These are phyloP conservation scores for Helianthus annuus DNA, from an alignment of 129 eudicot genomes.

Conservation along the genomic window DNA sequence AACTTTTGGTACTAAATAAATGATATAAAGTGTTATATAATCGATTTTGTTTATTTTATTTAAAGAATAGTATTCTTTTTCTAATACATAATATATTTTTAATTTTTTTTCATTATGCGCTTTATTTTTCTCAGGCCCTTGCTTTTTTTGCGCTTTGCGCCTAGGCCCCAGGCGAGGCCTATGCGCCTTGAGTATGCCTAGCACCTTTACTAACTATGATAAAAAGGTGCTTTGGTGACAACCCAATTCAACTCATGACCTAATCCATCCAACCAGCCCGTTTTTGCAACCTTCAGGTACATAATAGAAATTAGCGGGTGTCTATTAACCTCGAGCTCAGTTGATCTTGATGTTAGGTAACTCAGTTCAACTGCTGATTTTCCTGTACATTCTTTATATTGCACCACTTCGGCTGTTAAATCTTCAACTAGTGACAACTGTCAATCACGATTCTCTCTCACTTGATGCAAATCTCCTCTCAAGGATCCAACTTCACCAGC, in stretches of 20 bases:
- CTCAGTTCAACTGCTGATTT: conserved; percentile 57
- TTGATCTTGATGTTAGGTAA: conserved; percentile 49
- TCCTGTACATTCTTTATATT: conserved; percentile 43
- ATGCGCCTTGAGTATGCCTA: too few relatives aligned
- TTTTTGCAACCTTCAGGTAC: not conserved
- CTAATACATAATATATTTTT: too few relatives aligned
- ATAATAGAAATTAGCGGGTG: not conserved
- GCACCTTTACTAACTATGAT: too few relatives aligned
- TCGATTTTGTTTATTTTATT: too few relatives aligned
- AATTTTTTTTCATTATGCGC: too few relatives aligned
- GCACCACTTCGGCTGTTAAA: conserved; percentile 42
- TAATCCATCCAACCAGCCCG: not conserved
- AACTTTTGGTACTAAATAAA: too few relatives aligned
- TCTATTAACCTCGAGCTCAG: conserved; percentile 70
- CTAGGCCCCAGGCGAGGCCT: too few relatives aligned
- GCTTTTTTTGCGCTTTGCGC: too few relatives aligned
- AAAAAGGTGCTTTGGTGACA: not conserved
- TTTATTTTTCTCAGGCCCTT: too few relatives aligned
- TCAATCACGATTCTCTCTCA: conserved; percentile 73
- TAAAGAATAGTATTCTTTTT: too few relatives aligned
- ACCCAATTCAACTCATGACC: not conserved
- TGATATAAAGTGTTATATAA: too few relatives aligned
- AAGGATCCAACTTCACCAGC: conserved; percentile 57
- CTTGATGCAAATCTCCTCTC: conserved; percentile 73
- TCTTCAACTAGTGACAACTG: conserved; percentile 50